Conservation (phyloP, 2,329 filamentous ascomycete species). For the Paraphoma chrysanthemicola region DNA sequence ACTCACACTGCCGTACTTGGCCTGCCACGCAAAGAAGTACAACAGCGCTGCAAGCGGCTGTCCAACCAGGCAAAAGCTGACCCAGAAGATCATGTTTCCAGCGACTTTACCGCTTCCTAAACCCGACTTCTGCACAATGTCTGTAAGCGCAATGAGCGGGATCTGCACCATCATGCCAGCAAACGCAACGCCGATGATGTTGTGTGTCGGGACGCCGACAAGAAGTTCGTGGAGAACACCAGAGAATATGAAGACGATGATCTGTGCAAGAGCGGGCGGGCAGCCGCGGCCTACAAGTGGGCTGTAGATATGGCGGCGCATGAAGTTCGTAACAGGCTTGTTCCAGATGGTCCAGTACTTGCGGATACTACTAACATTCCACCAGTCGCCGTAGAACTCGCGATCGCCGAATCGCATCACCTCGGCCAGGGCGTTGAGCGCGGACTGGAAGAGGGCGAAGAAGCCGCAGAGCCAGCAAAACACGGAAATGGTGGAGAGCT, state of each 20-base stretch:
- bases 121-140: conserved; percentile 79
- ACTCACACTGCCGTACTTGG: conserved; percentile 88
- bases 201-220: conserved; percentile 93
- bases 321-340: conserved; percentile 95
- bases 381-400: conserved; percentile 97
- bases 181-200: conserved; percentile 91
- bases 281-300: conserved; percentile 87
- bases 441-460: conserved; percentile 94
- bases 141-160: conserved; percentile 82
- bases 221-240: conserved; percentile 90
- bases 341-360: conserved; percentile 98
- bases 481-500: conserved; percentile 92
- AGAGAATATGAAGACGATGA: conserved; percentile 86
- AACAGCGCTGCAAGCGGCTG: conserved; percentile 90
- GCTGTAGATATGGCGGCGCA: conserved; percentile 91
- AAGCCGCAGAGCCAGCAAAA: conserved; percentile 98
- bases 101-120: conserved; percentile 77
- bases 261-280: conserved; percentile 72
- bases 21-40: conserved; percentile 99
- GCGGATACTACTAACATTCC: conserved; percentile 82
- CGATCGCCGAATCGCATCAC: conserved; percentile 89
- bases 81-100: conserved; percentile 95
- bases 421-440: conserved; percentile 90
- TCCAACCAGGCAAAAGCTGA: conserved; percentile 93
- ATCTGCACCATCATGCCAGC: conserved; percentile 93